Evolutionary conservation across 2,329 filamentous ascomycete species (phyloP), one percentile per base, ranked within the genome.

Genomic region (Pseudogymnoascus sp.): DNA sequence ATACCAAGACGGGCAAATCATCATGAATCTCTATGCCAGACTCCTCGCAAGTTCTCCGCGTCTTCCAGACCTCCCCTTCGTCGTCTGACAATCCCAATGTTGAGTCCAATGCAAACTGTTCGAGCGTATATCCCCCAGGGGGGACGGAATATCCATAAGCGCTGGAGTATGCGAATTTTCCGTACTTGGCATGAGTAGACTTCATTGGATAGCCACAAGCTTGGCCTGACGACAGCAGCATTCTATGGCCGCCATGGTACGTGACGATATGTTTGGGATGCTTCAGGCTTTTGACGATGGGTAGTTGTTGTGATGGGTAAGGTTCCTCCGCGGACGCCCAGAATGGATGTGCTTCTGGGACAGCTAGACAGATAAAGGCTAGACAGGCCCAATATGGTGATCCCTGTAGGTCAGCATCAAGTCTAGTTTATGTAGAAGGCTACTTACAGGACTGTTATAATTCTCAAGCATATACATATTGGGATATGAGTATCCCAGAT

Each of bases 191-290:
- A 72, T 92, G 89, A 0, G 89, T 90, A 61, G 87, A 89, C 74
- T 90, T 90, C 78, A 92, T 87, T 0, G 89, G 87, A 71, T 92
- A 92, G 72, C 89, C 87, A 74, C 89, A 92, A n/a, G 86, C 87
- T 72, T 93, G 89, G 1, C 90, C 89, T 0, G 86, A 89, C 3
- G 84, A 88, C 6, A 92, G 80, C 23, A 92, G 79, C 79, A 92
- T 89, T 52, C 85, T 87, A 72, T 92, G 89, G 0, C 86, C 87
- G n/a, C 87, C 88, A 16, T 85, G 81, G 66, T 85, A 83, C 67
- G 86, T 83, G 72, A 85, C 83, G 65, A 92, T 91, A 70, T 92
- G 89, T 0, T 87, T 83, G 0, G 89, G 89, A 58, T 91, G 86
- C 37, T 80, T 77, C 4, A 92, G 75, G 0, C 82, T 74, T 66